These are phyloP conservation scores for Stenogyne calaminthoides DNA, from an alignment of 305 asterid genomes.

Conservation along the genomic window DNA sequence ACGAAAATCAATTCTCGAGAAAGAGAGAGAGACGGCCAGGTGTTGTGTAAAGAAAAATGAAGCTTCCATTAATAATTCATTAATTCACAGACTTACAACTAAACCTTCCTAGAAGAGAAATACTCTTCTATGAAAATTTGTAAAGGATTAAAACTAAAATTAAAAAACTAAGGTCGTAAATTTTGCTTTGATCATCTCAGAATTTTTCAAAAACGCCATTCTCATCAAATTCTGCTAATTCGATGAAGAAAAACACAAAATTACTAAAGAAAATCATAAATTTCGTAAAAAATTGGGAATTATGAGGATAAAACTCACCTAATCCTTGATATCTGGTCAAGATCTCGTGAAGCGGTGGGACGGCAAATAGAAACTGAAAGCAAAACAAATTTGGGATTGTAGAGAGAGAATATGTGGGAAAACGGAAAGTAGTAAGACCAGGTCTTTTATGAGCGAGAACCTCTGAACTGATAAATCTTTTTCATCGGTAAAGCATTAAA, in stretches of 20 bases:
- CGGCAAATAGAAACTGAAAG: slow-evolving; percentile 37
- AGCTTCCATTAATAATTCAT: slow-evolving; percentile 17
- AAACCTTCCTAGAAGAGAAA: not conserved
- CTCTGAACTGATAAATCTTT: slow-evolving; percentile 38
- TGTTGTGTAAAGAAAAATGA: slow-evolving; percentile 14
- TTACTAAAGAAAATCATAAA: not conserved
- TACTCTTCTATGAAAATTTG: not conserved
- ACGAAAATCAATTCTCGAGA: not conserved
- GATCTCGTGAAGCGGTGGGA: slow-evolving; percentile 57
- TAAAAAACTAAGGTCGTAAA: not conserved
- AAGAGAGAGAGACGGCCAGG: not conserved
- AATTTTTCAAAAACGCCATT: slow-evolving; percentile 30
- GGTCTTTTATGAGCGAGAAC: slow-evolving; percentile 41
- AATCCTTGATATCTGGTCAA: slow-evolving; percentile 43
- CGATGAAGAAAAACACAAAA: not conserved
- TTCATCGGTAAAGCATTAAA: slow-evolving; percentile 41
- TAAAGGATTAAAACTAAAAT: not conserved
- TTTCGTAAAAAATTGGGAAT: slow-evolving; percentile 15
- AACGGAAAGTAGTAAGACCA: slow-evolving; percentile 48
- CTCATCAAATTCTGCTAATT: slow-evolving; percentile 3
- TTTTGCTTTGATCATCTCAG: slow-evolving; percentile 12
- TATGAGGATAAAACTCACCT: slow-evolving; percentile 44
- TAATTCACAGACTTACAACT: slow-evolving; percentile 17
- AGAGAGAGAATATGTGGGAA: slow-evolving; percentile 21
- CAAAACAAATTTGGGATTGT: not conserved